Evolutionary conservation across 768 basidiomycete species (phyloP).

Genomic region (Lactifluus subvellereus): DNA sequence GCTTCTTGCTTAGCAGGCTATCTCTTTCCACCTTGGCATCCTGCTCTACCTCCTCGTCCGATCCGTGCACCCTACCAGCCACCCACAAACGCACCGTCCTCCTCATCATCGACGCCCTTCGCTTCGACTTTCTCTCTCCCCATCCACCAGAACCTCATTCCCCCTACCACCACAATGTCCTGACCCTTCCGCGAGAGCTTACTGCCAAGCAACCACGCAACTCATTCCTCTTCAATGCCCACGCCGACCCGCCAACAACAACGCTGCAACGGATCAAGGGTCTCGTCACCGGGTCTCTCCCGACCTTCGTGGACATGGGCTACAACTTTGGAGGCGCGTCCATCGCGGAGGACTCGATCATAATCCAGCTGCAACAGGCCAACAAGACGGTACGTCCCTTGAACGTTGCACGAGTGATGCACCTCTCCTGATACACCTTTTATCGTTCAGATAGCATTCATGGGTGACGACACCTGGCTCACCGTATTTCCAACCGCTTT

Average conservation of each 20-base stretch:
- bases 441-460: constrained; percentile 61
- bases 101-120: constrained; percentile 86
- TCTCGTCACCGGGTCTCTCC: constrained; percentile 89
- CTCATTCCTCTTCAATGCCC: constrained; percentile 84
- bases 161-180: constrained; percentile 71
- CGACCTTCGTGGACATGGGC: constrained; percentile 93
- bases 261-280: constrained; percentile 95
- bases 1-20: constrained; percentile 81
- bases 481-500: constrained; percentile 79
- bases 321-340: constrained; percentile 85
- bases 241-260: constrained; percentile 91
- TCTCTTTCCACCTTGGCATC: constrained; percentile 55
- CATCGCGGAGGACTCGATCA: constrained; percentile 82
- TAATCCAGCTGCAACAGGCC: constrained; percentile 59
- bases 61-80: constrained; percentile 43
- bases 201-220: constrained; percentile 55
- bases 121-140: constrained; percentile 88
- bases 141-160: constrained; percentile 57
- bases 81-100: constrained; percentile 79
- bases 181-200: constrained; percentile 74
- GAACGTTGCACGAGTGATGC: no score
- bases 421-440: neutral
- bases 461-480: constrained; percentile 98
- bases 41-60: constrained; percentile 30
- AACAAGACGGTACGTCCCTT: constrained; percentile 50